Conservation (phyloP, 805 yeast genomes). For the Crinitomyces ghanaensis region DNA sequence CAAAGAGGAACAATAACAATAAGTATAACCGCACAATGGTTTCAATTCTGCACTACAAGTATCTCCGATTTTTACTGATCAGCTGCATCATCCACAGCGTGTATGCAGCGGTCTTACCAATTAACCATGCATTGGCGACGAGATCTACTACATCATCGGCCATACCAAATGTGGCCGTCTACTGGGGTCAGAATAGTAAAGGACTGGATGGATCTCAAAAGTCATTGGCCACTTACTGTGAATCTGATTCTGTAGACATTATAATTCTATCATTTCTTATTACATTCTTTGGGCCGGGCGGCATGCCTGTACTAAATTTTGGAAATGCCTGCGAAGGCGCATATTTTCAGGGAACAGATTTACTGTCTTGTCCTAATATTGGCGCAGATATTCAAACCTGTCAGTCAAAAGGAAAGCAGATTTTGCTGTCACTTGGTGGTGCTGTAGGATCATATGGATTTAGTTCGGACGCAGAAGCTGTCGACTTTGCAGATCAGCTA, state of each 20-base stretch:
- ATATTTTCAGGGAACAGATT: slow-evolving; percentile 25
- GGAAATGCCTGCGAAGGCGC: slow-evolving; percentile 37
- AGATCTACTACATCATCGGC: no score
- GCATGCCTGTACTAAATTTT: slow-evolving; percentile 38
- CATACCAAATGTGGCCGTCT: slow-evolving; percentile 70
- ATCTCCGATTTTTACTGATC: no score
- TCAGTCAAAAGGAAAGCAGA: slow-evolving; percentile 59
- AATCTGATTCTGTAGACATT: slow-evolving; percentile 52
- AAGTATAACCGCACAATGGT: no score
- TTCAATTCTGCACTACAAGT: no score
- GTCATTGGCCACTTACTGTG: slow-evolving; percentile 46
- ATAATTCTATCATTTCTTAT: slow-evolving; percentile 56
- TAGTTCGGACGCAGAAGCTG: slow-evolving; percentile 34
- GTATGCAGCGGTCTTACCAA: no score
- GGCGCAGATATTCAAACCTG: slow-evolving; percentile 59
- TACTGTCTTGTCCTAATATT: slow-evolving; percentile 34
- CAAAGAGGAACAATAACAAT: no score
- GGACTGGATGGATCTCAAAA: slow-evolving; percentile 34
- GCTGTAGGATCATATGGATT: slow-evolving; percentile 43
- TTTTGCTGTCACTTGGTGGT: slow-evolving; percentile 55
- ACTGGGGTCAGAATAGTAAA: slow-evolving; percentile 86
- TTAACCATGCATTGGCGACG: no score
- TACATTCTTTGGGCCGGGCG: slow-evolving; percentile 36
- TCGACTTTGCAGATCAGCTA: slow-evolving; percentile 30
- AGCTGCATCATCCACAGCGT: no score